Evolutionary conservation across 192 early-diverging fungal species (phyloP).

Genomic region (Coemansia sp.): DNA sequence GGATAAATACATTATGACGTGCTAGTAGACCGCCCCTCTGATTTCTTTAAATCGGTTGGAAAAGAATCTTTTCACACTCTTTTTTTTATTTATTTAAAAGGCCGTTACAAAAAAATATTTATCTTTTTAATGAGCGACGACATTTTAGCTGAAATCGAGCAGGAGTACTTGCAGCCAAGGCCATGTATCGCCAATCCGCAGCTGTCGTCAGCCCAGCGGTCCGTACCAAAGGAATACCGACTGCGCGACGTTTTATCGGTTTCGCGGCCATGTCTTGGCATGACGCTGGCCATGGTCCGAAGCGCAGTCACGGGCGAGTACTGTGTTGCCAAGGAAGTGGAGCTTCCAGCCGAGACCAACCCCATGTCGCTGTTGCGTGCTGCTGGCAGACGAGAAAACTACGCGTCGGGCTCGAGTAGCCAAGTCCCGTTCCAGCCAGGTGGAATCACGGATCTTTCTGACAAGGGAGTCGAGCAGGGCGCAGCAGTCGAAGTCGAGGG

Average conservation of each 20-base stretch:
- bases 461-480: neutral
- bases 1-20: neutral
- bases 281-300: constrained; percentile 36
- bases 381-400: constrained; percentile 31
- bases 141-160: constrained; percentile 36
- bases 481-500: neutral
- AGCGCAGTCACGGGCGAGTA: constrained; percentile 45
- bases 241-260: constrained; percentile 33
- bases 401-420: constrained; percentile 30
- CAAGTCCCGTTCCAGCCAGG: constrained; percentile 55
- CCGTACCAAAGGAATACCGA: constrained; percentile 12
- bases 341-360: constrained; percentile 8
- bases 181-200: constrained; percentile 29
- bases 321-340: constrained; percentile 29
- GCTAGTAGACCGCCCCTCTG: neutral
- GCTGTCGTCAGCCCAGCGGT: constrained; percentile 36
- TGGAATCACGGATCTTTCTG: constrained; percentile 20
- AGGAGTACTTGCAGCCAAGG: constrained; percentile 37
- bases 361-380: constrained; percentile 48
- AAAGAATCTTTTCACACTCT: neutral
- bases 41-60: constrained; percentile 1
- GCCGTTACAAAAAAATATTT: neutral
- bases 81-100: no score
- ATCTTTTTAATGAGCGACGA: constrained; percentile 32
- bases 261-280: constrained; percentile 26